Evolutionary conservation across 352 stramenopile species (phyloP), one percentile per base, ranked within the genome.

Genomic region (Albugo laibachii): DNA sequence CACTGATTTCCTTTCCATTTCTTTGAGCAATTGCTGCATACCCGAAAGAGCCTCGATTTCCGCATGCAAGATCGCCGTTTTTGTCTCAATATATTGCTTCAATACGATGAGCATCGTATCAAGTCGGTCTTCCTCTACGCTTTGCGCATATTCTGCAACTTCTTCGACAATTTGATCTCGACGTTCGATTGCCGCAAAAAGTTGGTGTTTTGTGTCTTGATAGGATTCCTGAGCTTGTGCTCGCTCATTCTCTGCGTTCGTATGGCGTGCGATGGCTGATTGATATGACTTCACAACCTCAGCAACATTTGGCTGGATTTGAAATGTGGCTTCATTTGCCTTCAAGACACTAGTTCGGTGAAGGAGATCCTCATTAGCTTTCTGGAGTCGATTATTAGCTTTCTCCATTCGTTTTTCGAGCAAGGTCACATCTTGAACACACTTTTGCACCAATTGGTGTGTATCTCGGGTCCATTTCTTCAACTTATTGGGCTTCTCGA

Each of bases 61-160:
- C 19, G 73, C 77, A 36, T 84, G 63, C 19, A 89, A 49, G 44
- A 85, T 85, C 11, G 73, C 68, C 41, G 81, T 72, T 57, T 85
- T 86, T 13, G 74, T 84, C 61, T 85, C 72, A 14, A 91, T 68
- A 52, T 87, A 91, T 62, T 91, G 74, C 14, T 72, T 71, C 46
- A 87, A 75, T 5, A 91, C 73, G 54, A 91, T 82, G 15, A 86
- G 54, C 54, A 87, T 69, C 34, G 74, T 87, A 49, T 91, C 77
- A 39, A 91, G 49, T 21, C 77, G 69, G 53, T 91, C 77, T 61
- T 91, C 77, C 43, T 91, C 77, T 36, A 84, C 63, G 47, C 62
- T 80, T 48, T 91, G 77, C 16, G 72, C 83, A 13, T 82, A 45
- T 48, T 83, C 72, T 0, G 77, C 82, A 8, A 66, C 69, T 50